Evolutionary conservation across 2,329 filamentous ascomycete species (phyloP), one percentile per base, ranked within the genome.

Genomic region (Cryoendolithus antarcticus): DNA sequence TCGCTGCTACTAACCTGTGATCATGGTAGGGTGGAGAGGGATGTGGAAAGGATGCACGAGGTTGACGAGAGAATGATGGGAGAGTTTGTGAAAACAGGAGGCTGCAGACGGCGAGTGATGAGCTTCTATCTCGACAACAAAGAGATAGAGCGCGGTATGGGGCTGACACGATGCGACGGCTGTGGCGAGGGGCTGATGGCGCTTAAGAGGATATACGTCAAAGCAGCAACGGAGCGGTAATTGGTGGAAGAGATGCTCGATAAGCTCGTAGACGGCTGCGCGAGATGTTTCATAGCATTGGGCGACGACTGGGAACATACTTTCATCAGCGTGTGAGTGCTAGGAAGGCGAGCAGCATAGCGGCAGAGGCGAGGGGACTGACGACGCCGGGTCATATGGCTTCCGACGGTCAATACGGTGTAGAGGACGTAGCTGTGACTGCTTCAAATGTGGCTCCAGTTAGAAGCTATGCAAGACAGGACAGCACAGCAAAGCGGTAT

Each of bases 91-190:
- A 35, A 21, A 15, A 43, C 34, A 13, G n/a, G n/a, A 29, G 37
- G 30, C 6, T 45, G 34, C 30, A 21, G 37, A 15, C 10, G 37
- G 27, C 30, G 13, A 10, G 34, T 45, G 9, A 40, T 40, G n/a
- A 32, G 37, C 13, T 32, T 28, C 6, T 46, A 41, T 40, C 37
- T 46, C 11, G 42, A 42, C 24, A 28, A 30, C n/a, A 21, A 35
- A 27, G 41, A 37, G 28, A 30, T 32, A 10, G 34, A 39, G 11
- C 42, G 33, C 19, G 6, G 19, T 9, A 15, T 10, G 28, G 32
- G 37, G 9, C 21, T 35, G 21, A 40, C 39, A 29, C 15, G 28
- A 9, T 46, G 34, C 32, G 37, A 46, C 34, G 19, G 38, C 13
- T 46, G 32, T 30, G 31, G 44, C 9, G 39, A 38, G 12, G 37